Evolutionary conservation across 1,284 basidiomycete species (phyloP).

Genomic region (Anthracocystis panici-leucophaei): DNA sequence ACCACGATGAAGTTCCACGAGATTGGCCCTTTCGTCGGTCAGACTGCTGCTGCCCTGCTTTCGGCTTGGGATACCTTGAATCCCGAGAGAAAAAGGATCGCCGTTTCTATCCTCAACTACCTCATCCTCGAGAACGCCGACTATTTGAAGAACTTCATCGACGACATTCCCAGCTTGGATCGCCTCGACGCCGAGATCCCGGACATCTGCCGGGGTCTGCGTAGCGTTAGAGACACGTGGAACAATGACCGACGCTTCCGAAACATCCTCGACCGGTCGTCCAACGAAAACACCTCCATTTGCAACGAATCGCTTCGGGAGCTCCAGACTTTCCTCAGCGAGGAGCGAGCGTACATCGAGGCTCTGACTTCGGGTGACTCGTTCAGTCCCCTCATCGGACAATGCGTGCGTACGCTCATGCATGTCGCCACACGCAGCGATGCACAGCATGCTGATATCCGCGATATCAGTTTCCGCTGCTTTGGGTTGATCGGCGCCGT

Average conservation of each 20-base stretch:
- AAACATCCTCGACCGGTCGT: constrained; percentile 80
- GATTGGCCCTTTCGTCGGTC: constrained; percentile 85
- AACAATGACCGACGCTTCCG: constrained; percentile 73
- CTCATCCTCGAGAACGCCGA: constrained; percentile 77
- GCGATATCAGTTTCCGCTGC: constrained; percentile 80
- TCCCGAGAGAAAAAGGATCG: constrained; percentile 74
- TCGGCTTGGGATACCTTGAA: constrained; percentile 81
- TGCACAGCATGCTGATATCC: constrained; percentile 73
- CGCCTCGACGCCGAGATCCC: constrained; percentile 61
- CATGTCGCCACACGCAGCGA: constrained; percentile 80
- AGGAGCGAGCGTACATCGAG: constrained; percentile 53
- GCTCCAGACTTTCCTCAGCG: constrained; percentile 73
- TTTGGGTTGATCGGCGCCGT: constrained; percentile 93
- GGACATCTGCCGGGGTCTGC: constrained; percentile 61
- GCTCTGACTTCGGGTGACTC: constrained; percentile 72
- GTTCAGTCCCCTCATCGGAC: constrained; percentile 83
- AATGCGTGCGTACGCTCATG: constrained; percentile 79
- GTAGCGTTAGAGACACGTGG: constrained; percentile 70
- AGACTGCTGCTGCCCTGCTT: constrained; percentile 87
- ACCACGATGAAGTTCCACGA: constrained; percentile 79
- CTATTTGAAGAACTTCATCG: constrained; percentile 74
- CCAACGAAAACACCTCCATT: constrained; percentile 85
- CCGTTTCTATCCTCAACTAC: constrained; percentile 77
- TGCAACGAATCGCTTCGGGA: constrained; percentile 82
- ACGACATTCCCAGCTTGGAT: constrained; percentile 75